Evolutionary conservation across 192 early-diverging fungal species (phyloP), one percentile per base, ranked within the genome.

Genomic region (Linnemannia elongata): DNA sequence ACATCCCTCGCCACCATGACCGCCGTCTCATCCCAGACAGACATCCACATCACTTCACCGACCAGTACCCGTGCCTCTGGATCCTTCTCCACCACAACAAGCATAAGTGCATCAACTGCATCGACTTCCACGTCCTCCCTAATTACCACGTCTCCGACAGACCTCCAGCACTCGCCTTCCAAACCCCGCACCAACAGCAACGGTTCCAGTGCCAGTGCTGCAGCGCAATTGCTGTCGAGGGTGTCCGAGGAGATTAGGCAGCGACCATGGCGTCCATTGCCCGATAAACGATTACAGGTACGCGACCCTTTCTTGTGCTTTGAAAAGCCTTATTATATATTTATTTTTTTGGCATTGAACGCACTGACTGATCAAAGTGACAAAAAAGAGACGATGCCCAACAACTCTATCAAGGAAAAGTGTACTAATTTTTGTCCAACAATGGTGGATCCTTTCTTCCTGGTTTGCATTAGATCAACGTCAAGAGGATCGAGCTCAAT

Each of bases 401-500:
- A 66, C 60, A 66, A 66, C 30, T 66, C 60, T 66, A 66, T 35
- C 24, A 33, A 66, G 55, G 27, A 33, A 35, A 66, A 33, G 10
- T 66, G 30, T 35, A 2, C 60, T 66, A 33, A 66, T 60, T 60
- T 27, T 13, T 33, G 35, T 66, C 60, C 30, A 66, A 12, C 60
- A 66, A 12, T 30, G 30, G 60, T 13, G 60, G 60, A 3, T 9
- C 41, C 1, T 27, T 69, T 36, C 66, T 22, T 66, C 60, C 45
- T 68, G 42, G 20, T 30, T 77, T 69, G 15, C 69, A 33, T 36
- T 54, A 95, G 88, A 92, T 95, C 76, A 93, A 91, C 82, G 78
- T 94, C 18, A 91, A 92, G 81, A 81, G 89, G 44, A 87, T 93
- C 24, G 89, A 94, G 22, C 90, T 93, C 27, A 94, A 93, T 81